Evolutionary conservation across 768 basidiomycete genomes (phyloP), one percentile per base, ranked within the genome.

Genomic region (Kwoniella mangroviensis): DNA sequence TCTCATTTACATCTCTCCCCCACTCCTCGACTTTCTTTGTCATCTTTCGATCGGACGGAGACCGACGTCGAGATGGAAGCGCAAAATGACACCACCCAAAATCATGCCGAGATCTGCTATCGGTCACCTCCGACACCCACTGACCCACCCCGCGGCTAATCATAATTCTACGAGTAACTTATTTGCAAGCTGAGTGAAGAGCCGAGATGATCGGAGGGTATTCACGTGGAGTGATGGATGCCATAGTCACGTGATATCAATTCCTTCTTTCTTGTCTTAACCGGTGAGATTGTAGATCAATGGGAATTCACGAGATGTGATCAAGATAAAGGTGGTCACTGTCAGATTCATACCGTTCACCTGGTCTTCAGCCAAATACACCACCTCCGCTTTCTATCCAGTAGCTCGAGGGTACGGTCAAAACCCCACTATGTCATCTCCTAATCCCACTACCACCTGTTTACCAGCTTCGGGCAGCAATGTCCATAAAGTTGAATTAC

Each of bases 401-500:
- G 28, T 4, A 28, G 0, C 28, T 28, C 28, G 28, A 28, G 28
- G 28, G 28, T 28, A 28, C 28, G 28, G 28, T 28, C 3, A 28
- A 28, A 28, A 28, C 28, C 42, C 11, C 55, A 55, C 24, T 49
- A 75, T 73, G 72, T 57, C 74, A 11, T 76, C 73, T 7, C 72
- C 72, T 17, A 76, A 70, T 42, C 63, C 58, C 19, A 54, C 63
- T 1, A 74, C 72, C 19, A 80, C 73, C 43, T 75, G 64, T 52
- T 68, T 80, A 2, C 79, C 75, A 0, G 79, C 79, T 40, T 78
- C 77, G 1, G 77, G 77, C 28, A 74, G 67, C 9, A 79, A 79
- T 56, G 67, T 71, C 66, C 75, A 81, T 68, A 75, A 78, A 34
- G 80, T 72, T 1, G 66, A 76, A 34, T 85, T 93, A 15, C 92